Percentiles rank a stretch among this genome's conserved stretches.
Conservation (phyloP, 116 monocot genomes). For the Thalassia testudinum region DNA sequence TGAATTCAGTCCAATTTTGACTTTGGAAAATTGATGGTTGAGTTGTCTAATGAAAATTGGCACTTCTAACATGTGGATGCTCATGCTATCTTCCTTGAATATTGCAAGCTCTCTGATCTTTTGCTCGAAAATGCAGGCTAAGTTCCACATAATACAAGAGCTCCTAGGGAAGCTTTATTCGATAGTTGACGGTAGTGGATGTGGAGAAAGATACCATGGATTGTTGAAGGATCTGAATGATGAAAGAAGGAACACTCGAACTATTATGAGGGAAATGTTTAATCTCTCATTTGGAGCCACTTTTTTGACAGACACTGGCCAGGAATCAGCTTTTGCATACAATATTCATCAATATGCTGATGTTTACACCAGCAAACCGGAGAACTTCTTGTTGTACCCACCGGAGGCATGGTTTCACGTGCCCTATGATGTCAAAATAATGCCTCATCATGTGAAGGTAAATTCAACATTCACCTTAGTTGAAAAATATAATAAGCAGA, state of each 20-base stretch:
- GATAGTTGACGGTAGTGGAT: conserved; percentile 17
- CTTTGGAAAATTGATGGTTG: too few relatives aligned
- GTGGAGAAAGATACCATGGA: conserved; percentile 19
- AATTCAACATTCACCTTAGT: too few relatives aligned
- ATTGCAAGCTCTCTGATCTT: not conserved
- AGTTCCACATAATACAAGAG: conserved; percentile 82
- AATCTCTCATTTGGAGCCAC: conserved; percentile 75
- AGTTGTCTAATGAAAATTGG: not conserved
- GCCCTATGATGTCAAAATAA: conserved; percentile 87
- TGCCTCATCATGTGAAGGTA: conserved; percentile 98
- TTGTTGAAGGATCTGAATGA: conserved; percentile 57
- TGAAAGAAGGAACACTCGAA: conserved; percentile 37
- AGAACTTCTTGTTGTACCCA: conserved; percentile 61
- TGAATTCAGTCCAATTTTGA: too few relatives aligned
- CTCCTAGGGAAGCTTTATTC: conserved; percentile 78
- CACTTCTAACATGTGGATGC: not conserved
- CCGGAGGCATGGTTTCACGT: conserved; percentile 83
- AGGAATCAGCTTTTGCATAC: conserved; percentile 88
- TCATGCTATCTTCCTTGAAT: not conserved
- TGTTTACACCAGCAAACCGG: conserved; percentile 90
- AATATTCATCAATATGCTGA: conserved; percentile 94
- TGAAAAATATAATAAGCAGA: too few relatives aligned
- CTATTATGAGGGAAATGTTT: conserved; percentile 63
- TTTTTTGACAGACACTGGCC: conserved; percentile 87
- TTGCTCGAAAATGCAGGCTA: conserved; percentile 30